These are phyloP conservation scores for Lasiosphaeria miniovina DNA, from an alignment of 495 filamentous ascomycete species.

Conservation along the genomic window DNA sequence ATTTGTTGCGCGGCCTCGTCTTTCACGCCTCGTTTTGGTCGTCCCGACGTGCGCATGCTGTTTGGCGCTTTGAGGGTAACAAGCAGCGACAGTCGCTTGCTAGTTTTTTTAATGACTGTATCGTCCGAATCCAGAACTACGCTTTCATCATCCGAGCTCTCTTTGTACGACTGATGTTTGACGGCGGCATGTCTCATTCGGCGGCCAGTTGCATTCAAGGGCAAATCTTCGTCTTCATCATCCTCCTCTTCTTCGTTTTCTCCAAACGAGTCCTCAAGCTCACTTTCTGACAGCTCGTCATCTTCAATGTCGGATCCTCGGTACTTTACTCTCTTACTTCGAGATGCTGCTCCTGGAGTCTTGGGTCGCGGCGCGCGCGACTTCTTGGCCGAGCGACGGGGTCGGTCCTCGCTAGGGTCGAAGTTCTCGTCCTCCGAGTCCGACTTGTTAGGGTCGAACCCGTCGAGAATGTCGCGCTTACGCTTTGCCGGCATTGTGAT, in stretches of 20 bases:
- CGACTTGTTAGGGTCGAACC: slow-evolving; percentile 77
- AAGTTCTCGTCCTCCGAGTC: slow-evolving; percentile 84
- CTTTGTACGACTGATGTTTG: slow-evolving; percentile 44
- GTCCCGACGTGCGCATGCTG: slow-evolving; percentile 6
- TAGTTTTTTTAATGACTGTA: slow-evolving; percentile 21
- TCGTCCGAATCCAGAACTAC: slow-evolving; percentile 31
- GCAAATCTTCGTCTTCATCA: slow-evolving; percentile 59
- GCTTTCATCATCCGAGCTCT: slow-evolving; percentile 43
- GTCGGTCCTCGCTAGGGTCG: slow-evolving; percentile 45
- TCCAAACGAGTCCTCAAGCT: slow-evolving; percentile 57
- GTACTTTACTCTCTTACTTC: slow-evolving; percentile 46
- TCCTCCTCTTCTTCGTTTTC: slow-evolving; percentile 53
- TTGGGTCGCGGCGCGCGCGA: slow-evolving; percentile 34
- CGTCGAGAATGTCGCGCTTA: slow-evolving; percentile 56
- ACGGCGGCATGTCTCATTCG: slow-evolving; percentile 62
- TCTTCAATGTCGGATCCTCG: slow-evolving; percentile 65
- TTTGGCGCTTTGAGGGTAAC: slow-evolving; percentile 28
- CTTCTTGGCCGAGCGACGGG: slow-evolving; percentile 43
- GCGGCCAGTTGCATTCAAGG: slow-evolving; percentile 65
- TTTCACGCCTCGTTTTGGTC: slow-evolving; percentile 21
- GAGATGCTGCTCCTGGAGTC: slow-evolving; percentile 35
- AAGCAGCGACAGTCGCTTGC: slow-evolving; percentile 26
- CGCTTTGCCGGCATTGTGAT: slow-evolving; percentile 52
- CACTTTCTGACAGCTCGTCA: slow-evolving; percentile 56
- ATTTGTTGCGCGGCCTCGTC: slow-evolving; percentile 15